Evolutionary conservation across 2,329 filamentous ascomycete species (phyloP), one percentile per base, ranked within the genome.

Genomic region (Hypomyces rosellus): DNA sequence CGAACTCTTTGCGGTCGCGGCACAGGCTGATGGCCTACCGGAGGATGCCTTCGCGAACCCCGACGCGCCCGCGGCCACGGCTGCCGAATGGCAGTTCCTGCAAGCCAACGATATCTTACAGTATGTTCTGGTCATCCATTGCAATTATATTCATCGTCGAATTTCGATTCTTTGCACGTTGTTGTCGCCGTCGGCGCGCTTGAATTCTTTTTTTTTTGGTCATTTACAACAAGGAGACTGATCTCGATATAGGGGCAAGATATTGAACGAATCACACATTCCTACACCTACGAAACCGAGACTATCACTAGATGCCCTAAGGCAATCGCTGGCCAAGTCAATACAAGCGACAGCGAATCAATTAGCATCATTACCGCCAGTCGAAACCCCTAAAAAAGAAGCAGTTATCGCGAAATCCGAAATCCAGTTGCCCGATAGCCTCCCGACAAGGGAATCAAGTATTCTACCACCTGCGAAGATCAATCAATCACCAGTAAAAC

Each of bases 1-100:
- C 69, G 87, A 93, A 74, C 80, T 96, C 63, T 95, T 87, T 75
- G 78, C 80, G 61, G 81, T 88, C 78, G 85, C 88, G 75, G 86
- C 86, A 69, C 82, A 84, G 69, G 71, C 77, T 64, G 75, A 82
- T 69, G 72, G 74, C 67, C 74, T 84, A 61, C 80, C 81, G 62
- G 77, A 79, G 65, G 71, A 76, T 69, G 73, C 75, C 67, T 74
- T 80, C 65, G 73, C 74, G 61, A 76, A 78, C 58, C 69, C 72
- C 58, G 79, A 83, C 75, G 76, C 76, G 73, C 74, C 73, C 52
- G 70, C 75, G 52, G 66, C 71, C 64, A 75, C 73, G 50, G 59
- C 71, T 15, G 74, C 71, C 58, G 79, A 84, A 70, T 70, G 68
- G 62, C 72, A 75, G 55, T 84, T 82, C 54, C 66, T 83, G 51